phyloP scores from a whole-genome alignment of 78 protist genomes.

The Emiliania huxleyi region DNA sequence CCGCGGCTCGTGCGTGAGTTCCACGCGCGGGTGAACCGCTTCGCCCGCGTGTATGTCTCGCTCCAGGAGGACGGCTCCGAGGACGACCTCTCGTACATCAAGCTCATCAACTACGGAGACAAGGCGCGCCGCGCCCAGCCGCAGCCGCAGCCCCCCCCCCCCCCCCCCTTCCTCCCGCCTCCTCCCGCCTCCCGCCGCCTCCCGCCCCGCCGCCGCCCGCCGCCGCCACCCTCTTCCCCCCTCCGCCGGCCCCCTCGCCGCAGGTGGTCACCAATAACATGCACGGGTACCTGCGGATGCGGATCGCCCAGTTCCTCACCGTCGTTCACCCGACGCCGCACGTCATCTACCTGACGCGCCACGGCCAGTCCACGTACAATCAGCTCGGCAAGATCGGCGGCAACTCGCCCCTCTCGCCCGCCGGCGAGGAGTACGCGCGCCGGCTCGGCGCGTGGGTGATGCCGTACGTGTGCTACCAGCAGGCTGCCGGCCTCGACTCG shows the following conservation, averaged over 20 bases:
- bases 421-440: not conserved
- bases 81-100: conserved; percentile 3
- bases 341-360: conserved; percentile 81
- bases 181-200: too few species aligned
- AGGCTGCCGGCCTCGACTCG: not conserved
- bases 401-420: conserved; percentile 68
- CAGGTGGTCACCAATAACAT: too few species aligned
- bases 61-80: conserved; percentile 24
- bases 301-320: not conserved
- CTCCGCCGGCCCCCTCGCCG: too few species aligned
- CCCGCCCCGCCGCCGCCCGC: too few species aligned
- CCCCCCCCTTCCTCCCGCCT: too few species aligned
- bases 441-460: not conserved
- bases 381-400: conserved; percentile 82
- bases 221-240: too few species aligned
- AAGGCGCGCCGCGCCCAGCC: not conserved
- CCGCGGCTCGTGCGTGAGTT: not conserved
- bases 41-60: not conserved
- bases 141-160: too few species aligned
- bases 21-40: not conserved
- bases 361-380: conserved; percentile 88
- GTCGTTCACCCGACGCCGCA: not conserved
- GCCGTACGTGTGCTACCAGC: not conserved
- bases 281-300: not conserved
- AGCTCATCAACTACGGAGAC: not conserved